Evolutionary conservation across 2,329 filamentous ascomycete species (phyloP), one percentile per base, ranked within the genome.

Genomic region (Claviceps humidiphila): DNA sequence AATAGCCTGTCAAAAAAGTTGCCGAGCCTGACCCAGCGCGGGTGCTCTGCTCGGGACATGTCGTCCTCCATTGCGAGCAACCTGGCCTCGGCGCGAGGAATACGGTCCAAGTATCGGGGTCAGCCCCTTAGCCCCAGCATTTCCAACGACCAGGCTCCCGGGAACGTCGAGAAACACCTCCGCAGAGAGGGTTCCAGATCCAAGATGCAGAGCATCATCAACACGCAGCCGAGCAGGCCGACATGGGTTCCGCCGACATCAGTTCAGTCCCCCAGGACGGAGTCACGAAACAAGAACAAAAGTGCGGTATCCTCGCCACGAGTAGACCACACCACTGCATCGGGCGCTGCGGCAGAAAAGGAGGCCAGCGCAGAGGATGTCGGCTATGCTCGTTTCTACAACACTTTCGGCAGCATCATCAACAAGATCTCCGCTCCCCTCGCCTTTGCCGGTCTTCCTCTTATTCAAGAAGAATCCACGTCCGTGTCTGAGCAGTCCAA

Each of bases 381-480:
- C 53, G 84, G 87, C 5, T 98, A 96, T 64, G 81, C 87, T 6
- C 81, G 83, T 51, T 98, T 97, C 69, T 98, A 97, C 69, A 90
- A 79, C 54, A 89, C 89, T 1, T 95, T 96, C 61, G 89, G 90
- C 52, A 88, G 80, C 51, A 79, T 96, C 47, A 87, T 97, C 63
- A 93, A 89, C 55, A 86, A 84, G 59, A 80, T 97, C 13, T 94
- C 91, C 0, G 89, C 90, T 0, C 90, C 90, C 1, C 74, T 98
- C 34, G 91, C 90, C 3, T 98, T 96, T 70, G 89, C 93, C 4
- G 91, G 91, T 1, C 77, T 98, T 8, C 93, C 93, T 0, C 74
- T 98, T 5, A 78, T 81, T 30, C 62, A 74, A 17, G 74, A 80
- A 52, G 76, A 78, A 54, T 62, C 69, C 1, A 55, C 58, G 30